Evolutionary conservation across 2,329 filamentous ascomycete genomes (phyloP).

Genomic region (Fusarium gaditjirri): DNA sequence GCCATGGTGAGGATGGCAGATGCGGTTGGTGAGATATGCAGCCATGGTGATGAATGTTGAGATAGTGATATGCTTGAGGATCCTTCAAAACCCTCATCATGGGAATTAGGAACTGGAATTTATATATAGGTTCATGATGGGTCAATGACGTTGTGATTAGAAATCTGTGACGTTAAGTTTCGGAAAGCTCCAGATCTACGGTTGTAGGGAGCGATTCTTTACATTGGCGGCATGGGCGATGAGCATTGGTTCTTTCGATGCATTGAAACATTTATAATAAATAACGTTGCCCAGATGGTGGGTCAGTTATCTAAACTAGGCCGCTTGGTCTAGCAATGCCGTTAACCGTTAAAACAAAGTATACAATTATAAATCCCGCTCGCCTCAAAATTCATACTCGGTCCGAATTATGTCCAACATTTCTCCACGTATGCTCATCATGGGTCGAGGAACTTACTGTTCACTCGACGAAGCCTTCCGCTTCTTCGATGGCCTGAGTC

Average conservation of each 20-base stretch:
- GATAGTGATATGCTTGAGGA: background rate
- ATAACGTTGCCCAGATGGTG: slow-evolving; percentile 21
- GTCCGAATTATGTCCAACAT: slow-evolving; percentile 1
- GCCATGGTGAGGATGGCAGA: slow-evolving; percentile 44
- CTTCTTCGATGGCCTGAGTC: slow-evolving; percentile 48
- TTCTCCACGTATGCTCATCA: slow-evolving; percentile 17
- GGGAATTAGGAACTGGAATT: background rate
- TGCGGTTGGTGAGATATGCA: slow-evolving; percentile 43
- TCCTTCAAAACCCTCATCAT: background rate
- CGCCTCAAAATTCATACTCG: background rate
- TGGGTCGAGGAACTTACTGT: slow-evolving; percentile 45
- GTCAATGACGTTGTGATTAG: slow-evolving; percentile 33
- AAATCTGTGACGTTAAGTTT: slow-evolving; percentile 1
- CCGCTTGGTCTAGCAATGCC: background rate
- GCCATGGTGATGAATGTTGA: slow-evolving; percentile 35
- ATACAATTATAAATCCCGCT: slow-evolving; percentile 16
- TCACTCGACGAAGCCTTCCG: slow-evolving; percentile 49
- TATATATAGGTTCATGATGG: slow-evolving; percentile 11
- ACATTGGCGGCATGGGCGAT: background rate
- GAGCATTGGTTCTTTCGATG: background rate
- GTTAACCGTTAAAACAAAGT: background rate
- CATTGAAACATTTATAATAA: slow-evolving; percentile 20
- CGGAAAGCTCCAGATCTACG: background rate
- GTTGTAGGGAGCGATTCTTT: background rate
- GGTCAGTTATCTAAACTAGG: slow-evolving; percentile 12